Base-by-base conservation (phyloP, 2,329 filamentous ascomycete species). In the Penicillium occitanis region DNA sequence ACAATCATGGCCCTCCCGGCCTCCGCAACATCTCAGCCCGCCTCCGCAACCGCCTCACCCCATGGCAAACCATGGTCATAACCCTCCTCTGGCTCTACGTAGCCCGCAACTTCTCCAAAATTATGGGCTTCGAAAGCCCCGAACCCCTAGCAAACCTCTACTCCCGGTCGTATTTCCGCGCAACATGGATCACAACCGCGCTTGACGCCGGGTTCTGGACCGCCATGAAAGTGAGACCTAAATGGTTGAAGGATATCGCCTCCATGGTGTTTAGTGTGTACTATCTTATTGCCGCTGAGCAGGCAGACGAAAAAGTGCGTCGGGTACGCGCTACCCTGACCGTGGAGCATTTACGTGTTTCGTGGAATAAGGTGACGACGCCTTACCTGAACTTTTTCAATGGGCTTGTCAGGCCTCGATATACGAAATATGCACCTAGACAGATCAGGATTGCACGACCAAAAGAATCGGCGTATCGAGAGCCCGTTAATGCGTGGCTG, bases 181-280 rank as follows among this genome's bases (percentile, higher is more conserved):
- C 95, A 64, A 99, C 95, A 75, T 99, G 95, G 95, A 87, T 98
- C 17, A 89, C 95, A 63, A 99, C 95, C 0, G 95, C 93, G 0
- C 81, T 99, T 68, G 95, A 99, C 73, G 95, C 95, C 5, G 95
- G 95, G 1, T 99, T 97, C 78, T 99, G 95, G 95, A 97, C 93
- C 0, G 95, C 95, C 40, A 99, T 99, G 95, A 90, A 88, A 73
- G 93, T 99, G 69, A 87, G 87, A 65, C 84, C 84, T 58, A 93
- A 91, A 72, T 93, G 91, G 87, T 71, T 97, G 50, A 86, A 93
- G 46, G 93, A 98, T 75, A 75, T 97, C 14, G 87, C 91, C 10
- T 93, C 92, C 74, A 84, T 98, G 22, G 82, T 92, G 57, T 98
- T 97, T 78, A 91, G 91, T 0, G 75, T 90, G 11, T 99, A 97